Base-by-base conservation (phyloP, 129 eudicot genomes). In the Oenanthe sinensis region DNA sequence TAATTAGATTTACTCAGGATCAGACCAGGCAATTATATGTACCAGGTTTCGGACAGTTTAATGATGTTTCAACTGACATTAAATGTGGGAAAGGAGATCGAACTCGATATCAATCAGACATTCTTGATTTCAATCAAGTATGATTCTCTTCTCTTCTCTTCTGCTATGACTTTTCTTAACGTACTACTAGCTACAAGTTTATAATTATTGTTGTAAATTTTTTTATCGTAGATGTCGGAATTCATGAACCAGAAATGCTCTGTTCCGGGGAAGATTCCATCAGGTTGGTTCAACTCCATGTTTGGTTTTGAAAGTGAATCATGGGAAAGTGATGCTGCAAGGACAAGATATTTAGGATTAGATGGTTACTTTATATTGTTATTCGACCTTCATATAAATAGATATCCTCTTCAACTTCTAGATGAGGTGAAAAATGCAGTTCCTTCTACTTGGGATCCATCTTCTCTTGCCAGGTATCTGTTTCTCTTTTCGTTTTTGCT, bases 11-110 rank as follows among this genome's bases (percentile, higher is more conserved):
- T 16, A 88, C 88, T 84, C 93, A 90, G 67, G 70, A 81, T 2
- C 85, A 83, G 3, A 83, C 86, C 12, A 74, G 79, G 37, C 86
- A 87, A 17, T 87, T 94, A 26, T 19, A 28, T 0, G 87, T 94
- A 19, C 98, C 98, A 0, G 96, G 97, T 4, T 89, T 94, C 70
- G 97, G 96, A 37, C 75, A 85, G 6, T 85, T 81, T 52, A 49
- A 86, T 62, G 79, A 86, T 37, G 91, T 88, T 13, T 90, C 98
- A 11, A 72, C 83, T 1, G 97, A 94, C 80, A 91, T 94, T 52
- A 94, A 94, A 81, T 94, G 97, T 37, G 97, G 90, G 52, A 94
- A 91, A 86, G 98, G 98, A 30, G 97, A 94, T 58, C 87, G 97
- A 0, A 90, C 86, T 30, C 86, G 98, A 19, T 86, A 87, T 55